phyloP scores from a whole-genome alignment of 208 protist genomes.

The Leishmania martiniquensis region DNA sequence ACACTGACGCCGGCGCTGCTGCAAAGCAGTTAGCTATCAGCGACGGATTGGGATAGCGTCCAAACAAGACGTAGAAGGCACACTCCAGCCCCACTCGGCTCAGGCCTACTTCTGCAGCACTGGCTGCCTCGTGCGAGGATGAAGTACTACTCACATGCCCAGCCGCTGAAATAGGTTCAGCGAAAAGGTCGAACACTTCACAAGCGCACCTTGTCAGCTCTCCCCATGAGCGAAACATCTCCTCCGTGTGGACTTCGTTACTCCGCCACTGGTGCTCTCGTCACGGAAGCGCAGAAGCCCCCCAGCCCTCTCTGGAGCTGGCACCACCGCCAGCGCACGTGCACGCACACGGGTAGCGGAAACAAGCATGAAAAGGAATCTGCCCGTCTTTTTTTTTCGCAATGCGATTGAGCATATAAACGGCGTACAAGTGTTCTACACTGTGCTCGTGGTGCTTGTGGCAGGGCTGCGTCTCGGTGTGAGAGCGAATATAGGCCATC shows the following conservation, averaged over 20 bases:
- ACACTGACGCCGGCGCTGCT: background rate
- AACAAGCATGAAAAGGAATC: background rate
- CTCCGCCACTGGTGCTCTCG: background rate
- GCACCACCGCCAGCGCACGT: background rate
- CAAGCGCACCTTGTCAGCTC: conserved; percentile 47
- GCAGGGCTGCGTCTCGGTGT: background rate
- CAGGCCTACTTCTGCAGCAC: conserved; percentile 5
- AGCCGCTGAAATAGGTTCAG: conserved; percentile 3
- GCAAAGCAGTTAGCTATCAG: conserved; percentile 20
- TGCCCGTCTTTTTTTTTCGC: background rate
- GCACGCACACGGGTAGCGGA: background rate
- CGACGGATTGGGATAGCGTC: conserved; percentile 20
- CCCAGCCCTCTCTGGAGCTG: background rate
- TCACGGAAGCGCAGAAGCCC: background rate
- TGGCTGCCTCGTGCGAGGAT: background rate
- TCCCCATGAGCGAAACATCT: conserved; percentile 63
- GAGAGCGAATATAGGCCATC: background rate
- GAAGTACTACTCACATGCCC: background rate
- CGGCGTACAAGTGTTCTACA: background rate
- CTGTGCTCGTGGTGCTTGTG: background rate
- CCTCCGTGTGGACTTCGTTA: background rate
- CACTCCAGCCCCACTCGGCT: conserved; percentile 21
- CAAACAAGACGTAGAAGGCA: conserved; percentile 36
- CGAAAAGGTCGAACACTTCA: conserved; percentile 52
- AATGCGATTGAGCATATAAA: too few relatives aligned